These are phyloP conservation scores for Cladosporium sp. DNA, from an alignment of 2,329 filamentous ascomycete genomes.

Conservation along the genomic window DNA sequence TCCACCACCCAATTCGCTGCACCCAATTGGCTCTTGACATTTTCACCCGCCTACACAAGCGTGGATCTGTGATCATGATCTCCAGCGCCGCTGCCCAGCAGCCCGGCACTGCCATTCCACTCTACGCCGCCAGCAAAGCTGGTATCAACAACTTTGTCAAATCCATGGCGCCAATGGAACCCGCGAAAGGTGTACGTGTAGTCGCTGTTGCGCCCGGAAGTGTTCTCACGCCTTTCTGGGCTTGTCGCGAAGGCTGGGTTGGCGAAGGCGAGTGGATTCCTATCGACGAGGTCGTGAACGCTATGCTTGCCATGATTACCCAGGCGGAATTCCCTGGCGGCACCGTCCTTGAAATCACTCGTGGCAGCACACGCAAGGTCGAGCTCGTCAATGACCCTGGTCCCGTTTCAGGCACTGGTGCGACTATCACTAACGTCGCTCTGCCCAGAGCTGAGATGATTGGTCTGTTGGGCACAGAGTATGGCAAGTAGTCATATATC, in stretches of 20 bases:
- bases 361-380: background rate
- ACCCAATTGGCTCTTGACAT: slow-evolving; percentile 41
- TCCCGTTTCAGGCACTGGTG: background rate
- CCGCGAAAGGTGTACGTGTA: slow-evolving; percentile 47
- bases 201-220: slow-evolving; percentile 56
- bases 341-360: slow-evolving; percentile 11
- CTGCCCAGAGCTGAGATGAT: slow-evolving; percentile 6
- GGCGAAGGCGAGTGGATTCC: slow-evolving; percentile 10
- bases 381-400: slow-evolving; percentile 10
- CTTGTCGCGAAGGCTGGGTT: slow-evolving; percentile 1
- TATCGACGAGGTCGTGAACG: slow-evolving; percentile 13
- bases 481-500: background rate
- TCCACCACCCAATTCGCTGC: slow-evolving; percentile 40
- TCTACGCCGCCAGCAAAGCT: slow-evolving; percentile 40
- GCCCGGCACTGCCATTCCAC: slow-evolving; percentile 31
- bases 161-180: slow-evolving; percentile 45
- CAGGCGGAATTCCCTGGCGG: slow-evolving; percentile 12
- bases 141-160: slow-evolving; percentile 43
- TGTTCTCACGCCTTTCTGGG: slow-evolving; percentile 44
- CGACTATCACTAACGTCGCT: slow-evolving; percentile 8
- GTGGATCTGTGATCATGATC: slow-evolving; percentile 34
- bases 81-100: slow-evolving; percentile 39
- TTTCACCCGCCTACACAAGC: slow-evolving; percentile 23
- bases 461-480: background rate
- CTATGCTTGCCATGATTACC: slow-evolving; percentile 13